Base-by-base conservation (phyloP, 495 filamentous ascomycete species). In the Xylaria telfairii region DNA sequence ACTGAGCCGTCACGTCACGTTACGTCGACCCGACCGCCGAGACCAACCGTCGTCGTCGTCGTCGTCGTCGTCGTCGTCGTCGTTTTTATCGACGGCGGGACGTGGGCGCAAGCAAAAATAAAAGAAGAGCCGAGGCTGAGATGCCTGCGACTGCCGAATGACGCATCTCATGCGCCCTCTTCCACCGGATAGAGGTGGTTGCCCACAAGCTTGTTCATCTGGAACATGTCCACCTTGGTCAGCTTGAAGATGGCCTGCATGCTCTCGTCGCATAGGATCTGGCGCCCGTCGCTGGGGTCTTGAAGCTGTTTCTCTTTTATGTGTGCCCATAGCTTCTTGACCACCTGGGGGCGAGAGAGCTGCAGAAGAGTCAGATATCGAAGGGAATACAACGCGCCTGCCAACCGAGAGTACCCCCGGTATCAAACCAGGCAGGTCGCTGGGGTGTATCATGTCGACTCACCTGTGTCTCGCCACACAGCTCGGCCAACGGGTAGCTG, bases 191-290 rank as follows among this genome's bases (percentile, higher is more conserved):
- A 87, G 21, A 89, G 81, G 61, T 89, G 87, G 71, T 83, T 84
- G 4, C 85, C 86, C 1, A 89, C 79, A 13, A 85, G 78, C 76
- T 88, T 87, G 82, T 96, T 98, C 94, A 98, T 97, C 51, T 93
- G 94, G 77, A 99, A 98, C 96, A 99, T 99, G 75, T 98, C 93
- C 44, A 99, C 91, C 73, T 89, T 92, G 70, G 94, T 92, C 74
- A 91, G 88, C 78, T 95, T 95, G 84, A 99, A 98, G 3, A 99
- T 92, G 1, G 90, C 90, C 42, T 92, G 89, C 90, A 99, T 89
- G 59, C 88, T 87, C 46, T 97, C 93, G 81, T 99, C 96, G 79
- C 96, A 99, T 64, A 88, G 82, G 65, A 99, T 98, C 75, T 97
- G 93, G 15, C 96, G 92, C 76, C 92, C 91, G 80, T 99, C 96